Percentiles rank a stretch among this genome's conserved stretches.
Evolutionary conservation across 2,329 filamentous ascomycete species (phyloP).

Genomic region (Aspergillus ibericus): DNA sequence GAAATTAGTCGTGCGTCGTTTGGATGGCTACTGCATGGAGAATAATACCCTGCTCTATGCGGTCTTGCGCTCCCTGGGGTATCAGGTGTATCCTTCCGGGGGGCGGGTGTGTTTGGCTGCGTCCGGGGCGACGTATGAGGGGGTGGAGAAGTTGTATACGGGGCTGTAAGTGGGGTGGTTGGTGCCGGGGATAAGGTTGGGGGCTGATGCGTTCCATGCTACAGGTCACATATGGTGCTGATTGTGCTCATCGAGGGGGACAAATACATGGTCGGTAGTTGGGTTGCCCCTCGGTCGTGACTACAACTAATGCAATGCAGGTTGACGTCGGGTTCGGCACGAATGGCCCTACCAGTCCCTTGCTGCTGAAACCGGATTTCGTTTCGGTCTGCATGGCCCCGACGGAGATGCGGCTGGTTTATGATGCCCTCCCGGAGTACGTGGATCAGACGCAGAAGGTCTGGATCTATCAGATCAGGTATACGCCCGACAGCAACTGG

Average conservation of each 20-base stretch:
- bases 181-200: not conserved
- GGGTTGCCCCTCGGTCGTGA: not conserved
- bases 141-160: conserved; percentile 39
- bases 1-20: conserved; percentile 52
- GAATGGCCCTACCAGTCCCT: conserved; percentile 58
- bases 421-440: conserved; percentile 49
- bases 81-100: conserved; percentile 56
- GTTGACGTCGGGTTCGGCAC: conserved; percentile 67
- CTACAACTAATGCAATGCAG: conserved; percentile 21
- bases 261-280: conserved; percentile 40
- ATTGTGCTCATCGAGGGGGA: conserved; percentile 57
- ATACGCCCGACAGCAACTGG: conserved; percentile 54
- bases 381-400: conserved; percentile 50
- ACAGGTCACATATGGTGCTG: conserved; percentile 58
- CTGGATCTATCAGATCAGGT: conserved; percentile 66
- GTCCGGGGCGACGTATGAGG: conserved; percentile 24
- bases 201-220: not conserved
- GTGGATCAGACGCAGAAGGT: conserved; percentile 48
- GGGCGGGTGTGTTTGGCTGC: conserved; percentile 46
- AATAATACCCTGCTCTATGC: conserved; percentile 56
- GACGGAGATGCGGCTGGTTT: conserved; percentile 57
- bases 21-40: conserved; percentile 64
- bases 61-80: conserved; percentile 55
- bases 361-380: conserved; percentile 51
- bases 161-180: conserved; percentile 44